Evolutionary conservation across 352 stramenopile genomes (phyloP), one percentile per base, ranked within the genome.

Genomic region (Globisporangium polare): DNA sequence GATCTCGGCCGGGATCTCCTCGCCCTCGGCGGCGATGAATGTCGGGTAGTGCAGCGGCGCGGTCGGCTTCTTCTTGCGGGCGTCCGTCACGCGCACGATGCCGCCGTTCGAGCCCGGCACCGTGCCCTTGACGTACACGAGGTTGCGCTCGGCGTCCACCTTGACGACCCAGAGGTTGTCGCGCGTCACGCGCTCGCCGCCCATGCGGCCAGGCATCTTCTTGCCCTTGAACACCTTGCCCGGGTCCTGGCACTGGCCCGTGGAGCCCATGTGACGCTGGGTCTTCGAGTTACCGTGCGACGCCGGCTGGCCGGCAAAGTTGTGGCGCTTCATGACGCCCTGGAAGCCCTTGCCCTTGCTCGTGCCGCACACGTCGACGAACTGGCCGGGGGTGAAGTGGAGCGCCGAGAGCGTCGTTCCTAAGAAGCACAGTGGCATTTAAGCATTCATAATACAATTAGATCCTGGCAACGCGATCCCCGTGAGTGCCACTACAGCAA

Each of bases 141-240:
- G 75, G 69, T 98, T 96, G 69, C 92, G 87, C 66, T 94, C 72
- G 29, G 89, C 77, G 74, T 98, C 95, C 60, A 98, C 86, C 81
- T 96, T 95, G 59, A 88, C 78, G 53, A 96, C 79, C 83, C 86
- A 94, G 3, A 99, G 77, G 74, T 99, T 99, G 80, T 99, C 96
- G 37, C 96, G 89, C 26, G 97, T 99, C 17, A 98, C 89, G 58
- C 86, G 84, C 45, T 96, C 90, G 47, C 80, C 84, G 58, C 97
- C 97, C 92, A 99, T 99, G 18, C 94, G 90, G 10, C 97, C 98
- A 35, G 98, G 87, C 97, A 99, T 99, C 76, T 99, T 99, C 85
- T 99, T 99, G 43, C 97, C 97, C 79, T 99, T 99, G 68, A 98
- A 99, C 9, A 99, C 97, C 66, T 97, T 94, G 60, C 97, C 97